Conservation (phyloP, 106 monocot species). For the Amphibolis antarctica region DNA sequence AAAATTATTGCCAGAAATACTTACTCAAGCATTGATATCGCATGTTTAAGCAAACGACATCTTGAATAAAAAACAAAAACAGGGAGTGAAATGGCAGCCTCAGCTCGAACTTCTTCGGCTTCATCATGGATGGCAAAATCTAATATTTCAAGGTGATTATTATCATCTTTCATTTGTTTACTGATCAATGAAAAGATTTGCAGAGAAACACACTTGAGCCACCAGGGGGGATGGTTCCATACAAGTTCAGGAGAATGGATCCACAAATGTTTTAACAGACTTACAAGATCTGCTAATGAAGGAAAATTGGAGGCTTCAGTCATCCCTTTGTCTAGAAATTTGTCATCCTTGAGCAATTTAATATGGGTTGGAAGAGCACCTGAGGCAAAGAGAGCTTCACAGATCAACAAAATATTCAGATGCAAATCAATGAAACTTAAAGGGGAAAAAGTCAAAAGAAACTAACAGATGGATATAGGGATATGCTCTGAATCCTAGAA, state of each 20-base stretch:
- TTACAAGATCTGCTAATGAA: conserved; percentile 29
- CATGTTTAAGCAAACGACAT: conserved; percentile 23
- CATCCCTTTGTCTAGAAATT: conserved; percentile 16
- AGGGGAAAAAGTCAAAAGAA: too few relatives aligned
- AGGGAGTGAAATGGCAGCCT: conserved; percentile 63
- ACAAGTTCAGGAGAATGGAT: conserved; percentile 12
- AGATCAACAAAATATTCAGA: too few relatives aligned
- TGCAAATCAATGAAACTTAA: too few relatives aligned
- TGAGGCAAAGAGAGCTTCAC: conserved; percentile 12
- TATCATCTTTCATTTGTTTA: conserved; percentile 16
- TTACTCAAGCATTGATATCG: conserved; percentile 51
- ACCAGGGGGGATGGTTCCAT: conserved; percentile 19
- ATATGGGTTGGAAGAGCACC: conserved; percentile 19
- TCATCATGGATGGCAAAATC: conserved; percentile 73
- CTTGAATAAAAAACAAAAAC: conserved; percentile 63
- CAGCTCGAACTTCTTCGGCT: conserved; percentile 48
- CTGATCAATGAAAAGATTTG: conserved; percentile 52
- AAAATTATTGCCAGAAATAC: conserved; percentile 11
- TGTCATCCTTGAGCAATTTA: conserved; percentile 33
- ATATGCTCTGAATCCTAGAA: too few relatives aligned
- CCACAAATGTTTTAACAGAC: conserved; percentile 56
- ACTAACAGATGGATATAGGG: too few relatives aligned
- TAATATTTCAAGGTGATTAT: conserved; percentile 49
- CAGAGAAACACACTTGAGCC: conserved; percentile 45
- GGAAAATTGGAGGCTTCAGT: conserved; percentile 8